Percentiles rank a stretch among this genome's conserved stretches.
These are phyloP conservation scores for Zalaria obscura DNA, from an alignment of 2,329 filamentous ascomycete species.

Conservation along the genomic window DNA sequence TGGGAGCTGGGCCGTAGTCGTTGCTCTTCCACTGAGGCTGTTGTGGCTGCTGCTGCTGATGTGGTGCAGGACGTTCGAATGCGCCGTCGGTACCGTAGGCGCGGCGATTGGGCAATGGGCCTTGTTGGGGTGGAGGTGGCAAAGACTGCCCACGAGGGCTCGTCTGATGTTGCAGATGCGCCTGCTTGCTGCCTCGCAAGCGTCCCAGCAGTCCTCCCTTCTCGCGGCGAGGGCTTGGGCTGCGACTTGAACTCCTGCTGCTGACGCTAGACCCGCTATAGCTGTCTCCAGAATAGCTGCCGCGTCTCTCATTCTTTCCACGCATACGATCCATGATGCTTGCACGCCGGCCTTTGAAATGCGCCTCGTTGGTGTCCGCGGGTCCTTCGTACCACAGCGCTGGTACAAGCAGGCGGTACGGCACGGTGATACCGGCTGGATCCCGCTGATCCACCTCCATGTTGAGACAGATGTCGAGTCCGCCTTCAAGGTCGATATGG, in stretches of 20 bases:
- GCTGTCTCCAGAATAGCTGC: slow-evolving; percentile 3
- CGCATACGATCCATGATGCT: slow-evolving; percentile 9
- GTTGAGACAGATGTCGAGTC: slow-evolving; percentile 76
- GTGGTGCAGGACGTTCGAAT: neutral
- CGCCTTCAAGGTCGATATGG: slow-evolving; percentile 62
- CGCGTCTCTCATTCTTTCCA: slow-evolving; percentile 3
- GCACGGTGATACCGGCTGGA: slow-evolving; percentile 73
- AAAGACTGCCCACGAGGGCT: neutral
- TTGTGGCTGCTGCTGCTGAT: neutral
- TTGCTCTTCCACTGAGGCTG: neutral
- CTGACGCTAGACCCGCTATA: slow-evolving; percentile 4
- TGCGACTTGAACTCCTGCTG: slow-evolving; percentile 3
- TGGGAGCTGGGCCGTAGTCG: neutral
- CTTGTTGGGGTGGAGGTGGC: too few relatives aligned
- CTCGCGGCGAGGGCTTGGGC: neutral
- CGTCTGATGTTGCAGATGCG: neutral
- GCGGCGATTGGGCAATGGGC: neutral
- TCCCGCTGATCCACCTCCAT: slow-evolving; percentile 78
- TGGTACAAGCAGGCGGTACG: slow-evolving; percentile 78
- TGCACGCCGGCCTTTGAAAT: slow-evolving; percentile 6
- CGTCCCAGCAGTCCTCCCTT: neutral
- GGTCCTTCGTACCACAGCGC: slow-evolving; percentile 40
- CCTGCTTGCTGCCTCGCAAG: neutral
- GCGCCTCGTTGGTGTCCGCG: slow-evolving; percentile 13
- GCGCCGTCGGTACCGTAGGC: neutral